Evolutionary conservation across 2,329 filamentous ascomycete genomes (phyloP), one percentile per base, ranked within the genome.

Genomic region (Diaporthe vaccinii): DNA sequence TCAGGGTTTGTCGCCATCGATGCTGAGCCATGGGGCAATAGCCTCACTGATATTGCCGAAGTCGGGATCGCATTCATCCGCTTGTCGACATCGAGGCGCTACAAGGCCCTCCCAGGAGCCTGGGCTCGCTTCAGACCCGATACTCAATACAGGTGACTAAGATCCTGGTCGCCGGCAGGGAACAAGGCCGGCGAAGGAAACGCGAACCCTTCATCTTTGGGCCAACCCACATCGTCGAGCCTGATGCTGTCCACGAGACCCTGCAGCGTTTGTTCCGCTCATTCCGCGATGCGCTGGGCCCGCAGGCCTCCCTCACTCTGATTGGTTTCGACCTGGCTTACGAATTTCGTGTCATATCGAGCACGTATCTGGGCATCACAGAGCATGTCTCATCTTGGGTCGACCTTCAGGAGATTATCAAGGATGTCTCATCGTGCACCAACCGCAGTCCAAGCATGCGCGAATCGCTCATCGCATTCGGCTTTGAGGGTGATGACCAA

Each of bases 261-360:
- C 61, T 49, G 61, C 41, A 65, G 41, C 61, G 61, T 65, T n/a
- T 65, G 3, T 65, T 49, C 61, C 61, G 49, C 41, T 65, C 61
- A 34, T 65, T 65, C 41, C 25, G 25, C 41, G 61, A 65, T 49
- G 20, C 41, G 6, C 61, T 65, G 61, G 61, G 61, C 1, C 41
- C 61, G 41, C 25, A 65, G 41, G 61, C 41, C 34, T 65, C 41
- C 41, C 61, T 65, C 28, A 65, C 61, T n/a, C 41, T 65, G 41
- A 49, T 65, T 65, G 61, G 61, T 49, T 65, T 65, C 28, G 61
- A 65, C 61, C 61, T 65, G 41, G 61, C 41, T n/a, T 65, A 49
- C 61, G 61, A 65, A 49, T 65, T 65, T 15, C 61, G 61, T 34
- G 28, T 65, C 61, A 65, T 65, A 28, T 65, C 61, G 25, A 65